These are phyloP conservation scores for Danielia reshetovae DNA, from an alignment of 805 yeast genomes.

Conservation along the genomic window DNA sequence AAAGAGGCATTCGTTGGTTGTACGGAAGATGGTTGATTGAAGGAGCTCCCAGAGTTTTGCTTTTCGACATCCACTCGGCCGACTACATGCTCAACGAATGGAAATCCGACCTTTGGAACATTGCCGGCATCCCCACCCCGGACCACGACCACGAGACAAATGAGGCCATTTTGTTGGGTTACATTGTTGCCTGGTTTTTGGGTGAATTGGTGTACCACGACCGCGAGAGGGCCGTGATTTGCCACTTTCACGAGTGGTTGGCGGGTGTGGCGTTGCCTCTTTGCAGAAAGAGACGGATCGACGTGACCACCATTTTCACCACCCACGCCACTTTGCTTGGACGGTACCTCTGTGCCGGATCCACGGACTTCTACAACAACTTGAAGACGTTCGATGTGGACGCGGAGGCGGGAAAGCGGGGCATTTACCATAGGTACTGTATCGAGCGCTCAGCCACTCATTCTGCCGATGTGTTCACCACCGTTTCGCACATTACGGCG, in stretches of 20 bases:
- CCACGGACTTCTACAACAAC: constrained; percentile 93
- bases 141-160: constrained; percentile 83
- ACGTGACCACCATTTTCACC: constrained; percentile 92
- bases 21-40: constrained; percentile 97
- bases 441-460: constrained; percentile 96
- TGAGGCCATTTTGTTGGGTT: constrained; percentile 90
- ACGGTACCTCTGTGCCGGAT: constrained; percentile 93
- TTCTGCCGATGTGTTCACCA: constrained; percentile 93
- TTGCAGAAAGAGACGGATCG: constrained; percentile 86
- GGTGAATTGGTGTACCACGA: constrained; percentile 90
- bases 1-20: constrained; percentile 74
- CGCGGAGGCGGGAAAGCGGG: constrained; percentile 96
- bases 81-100: constrained; percentile 72
- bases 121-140: constrained; percentile 92
- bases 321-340: constrained; percentile 97
- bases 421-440: constrained; percentile 95
- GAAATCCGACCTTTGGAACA: constrained; percentile 90
- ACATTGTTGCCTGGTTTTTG: constrained; percentile 92
- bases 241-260: constrained; percentile 97
- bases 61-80: constrained; percentile 84
- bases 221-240: constrained; percentile 80
- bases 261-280: constrained; percentile 95
- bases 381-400: constrained; percentile 88
- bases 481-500: constrained; percentile 97
- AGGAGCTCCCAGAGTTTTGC: constrained; percentile 91